Percentiles rank a stretch among this genome's conserved stretches.
phyloP scores from a whole-genome alignment of 768 basidiomycete species.

The Leccinum aurantiacum region DNA sequence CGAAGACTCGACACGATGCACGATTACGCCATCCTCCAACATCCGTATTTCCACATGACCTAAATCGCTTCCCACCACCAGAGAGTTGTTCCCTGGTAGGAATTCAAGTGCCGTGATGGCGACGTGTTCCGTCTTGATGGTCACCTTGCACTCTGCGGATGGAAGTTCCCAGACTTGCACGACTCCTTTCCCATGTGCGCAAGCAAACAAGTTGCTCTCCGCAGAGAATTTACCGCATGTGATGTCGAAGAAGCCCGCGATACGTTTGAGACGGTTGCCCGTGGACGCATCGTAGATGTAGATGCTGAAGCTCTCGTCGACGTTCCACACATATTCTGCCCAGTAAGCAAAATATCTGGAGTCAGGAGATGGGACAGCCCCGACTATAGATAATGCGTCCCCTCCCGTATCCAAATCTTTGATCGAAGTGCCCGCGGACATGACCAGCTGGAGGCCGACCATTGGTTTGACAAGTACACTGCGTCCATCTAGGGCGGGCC shows the following conservation, averaged over 20 bases:
- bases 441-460: conserved; percentile 9
- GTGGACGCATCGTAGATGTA: conserved; percentile 17
- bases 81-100: conserved; percentile 7
- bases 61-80: conserved; percentile 13
- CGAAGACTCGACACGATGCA: conserved; percentile 9
- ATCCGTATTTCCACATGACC: conserved; percentile 16
- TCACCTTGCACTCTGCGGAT: conserved; percentile 7
- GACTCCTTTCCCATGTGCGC: conserved; percentile 18
- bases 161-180: conserved; percentile 21
- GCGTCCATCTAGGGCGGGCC: conserved; percentile 14
- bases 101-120: conserved; percentile 16
- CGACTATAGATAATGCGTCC: neutral
- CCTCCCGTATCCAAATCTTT: conserved; percentile 17
- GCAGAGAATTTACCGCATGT: conserved; percentile 14
- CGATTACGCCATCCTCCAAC: conserved; percentile 12
- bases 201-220: conserved; percentile 13
- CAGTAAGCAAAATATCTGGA: conserved; percentile 21
- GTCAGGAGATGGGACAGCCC: conserved; percentile 14
- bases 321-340: conserved; percentile 19
- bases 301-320: conserved; percentile 17
- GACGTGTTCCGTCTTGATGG: conserved; percentile 12
- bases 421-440: neutral
- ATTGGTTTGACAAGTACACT: conserved; percentile 13
- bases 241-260: conserved; percentile 16
- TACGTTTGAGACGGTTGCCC: conserved; percentile 17